These are phyloP conservation scores for Metrosideros polymorpha DNA, from an alignment of 441 rosid genomes.

Conservation along the genomic window DNA sequence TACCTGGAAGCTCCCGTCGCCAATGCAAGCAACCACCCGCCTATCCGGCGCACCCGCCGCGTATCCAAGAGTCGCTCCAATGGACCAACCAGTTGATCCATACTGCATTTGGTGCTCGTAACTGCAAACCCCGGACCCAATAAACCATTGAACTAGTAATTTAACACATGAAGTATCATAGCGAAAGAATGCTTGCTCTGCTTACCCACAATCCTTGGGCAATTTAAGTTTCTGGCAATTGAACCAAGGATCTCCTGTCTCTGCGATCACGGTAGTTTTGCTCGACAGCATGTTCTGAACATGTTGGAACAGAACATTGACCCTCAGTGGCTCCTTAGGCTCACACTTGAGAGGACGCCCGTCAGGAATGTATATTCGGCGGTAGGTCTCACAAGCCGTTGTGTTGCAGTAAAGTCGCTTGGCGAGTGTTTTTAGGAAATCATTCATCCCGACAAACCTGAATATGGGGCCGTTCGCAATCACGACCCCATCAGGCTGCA, in stretches of 20 bases:
- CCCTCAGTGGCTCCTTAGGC: not conserved
- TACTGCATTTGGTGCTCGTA: constrained; percentile 7
- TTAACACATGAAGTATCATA: not conserved
- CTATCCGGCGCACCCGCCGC: not conserved
- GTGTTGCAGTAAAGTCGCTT: not conserved
- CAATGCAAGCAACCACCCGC: not conserved
- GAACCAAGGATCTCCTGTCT: not conserved
- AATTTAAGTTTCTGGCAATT: constrained; percentile 4
- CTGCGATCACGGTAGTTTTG: not conserved
- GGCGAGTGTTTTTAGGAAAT: not conserved
- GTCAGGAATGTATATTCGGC: not conserved
- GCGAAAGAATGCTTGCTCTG: not conserved
- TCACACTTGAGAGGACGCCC: not conserved
- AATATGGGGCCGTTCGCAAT: not conserved
- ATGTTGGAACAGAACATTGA: not conserved
- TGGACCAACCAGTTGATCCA: constrained; percentile 1
- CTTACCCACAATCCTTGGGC: not conserved
- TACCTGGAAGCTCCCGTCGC: constrained; percentile 7
- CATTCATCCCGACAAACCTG: not conserved
- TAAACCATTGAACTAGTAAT: not conserved
- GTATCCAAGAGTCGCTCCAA: not conserved
- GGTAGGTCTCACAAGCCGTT: not conserved
- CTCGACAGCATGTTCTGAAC: constrained; percentile 1
- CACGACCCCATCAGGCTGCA: not conserved
- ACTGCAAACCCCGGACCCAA: not conserved